A percentile compares a stretch with the other conserved stretches of the same genome.
phyloP scores from a whole-genome alignment of 2,329 filamentous ascomycete genomes.

The Cladosporium sp. region DNA sequence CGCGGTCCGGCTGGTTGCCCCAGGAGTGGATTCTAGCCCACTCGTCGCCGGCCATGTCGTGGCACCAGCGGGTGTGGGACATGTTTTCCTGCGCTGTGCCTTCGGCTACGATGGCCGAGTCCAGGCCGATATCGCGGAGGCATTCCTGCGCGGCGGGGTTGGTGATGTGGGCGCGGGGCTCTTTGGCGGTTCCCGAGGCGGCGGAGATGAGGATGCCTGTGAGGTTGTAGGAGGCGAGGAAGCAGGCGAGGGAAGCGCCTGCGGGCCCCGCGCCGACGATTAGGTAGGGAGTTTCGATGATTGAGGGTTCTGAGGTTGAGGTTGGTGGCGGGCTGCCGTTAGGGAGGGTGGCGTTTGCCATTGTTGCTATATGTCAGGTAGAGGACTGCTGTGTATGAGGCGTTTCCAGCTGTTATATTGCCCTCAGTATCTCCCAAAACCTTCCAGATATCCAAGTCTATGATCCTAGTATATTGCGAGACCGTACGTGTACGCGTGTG shows the following conservation, averaged over 20 bases:
- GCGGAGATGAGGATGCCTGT: conserved; percentile 52
- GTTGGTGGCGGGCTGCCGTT: conserved; percentile 1
- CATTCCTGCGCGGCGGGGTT: conserved; percentile 55
- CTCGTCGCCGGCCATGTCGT: conserved; percentile 43
- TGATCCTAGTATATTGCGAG: neutral
- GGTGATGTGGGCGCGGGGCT: conserved; percentile 58
- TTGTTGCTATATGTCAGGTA: neutral
- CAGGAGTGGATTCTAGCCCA: conserved; percentile 41
- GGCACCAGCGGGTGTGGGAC: conserved; percentile 42
- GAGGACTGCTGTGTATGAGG: neutral
- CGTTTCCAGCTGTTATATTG: neutral
- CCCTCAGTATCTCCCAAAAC: no score
- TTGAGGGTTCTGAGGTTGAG: neutral
- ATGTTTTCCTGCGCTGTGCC: conserved; percentile 34
- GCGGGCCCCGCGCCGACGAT: conserved; percentile 33
- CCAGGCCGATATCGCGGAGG: conserved; percentile 43
- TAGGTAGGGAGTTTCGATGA: conserved; percentile 27
- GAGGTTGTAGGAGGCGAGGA: conserved; percentile 33
- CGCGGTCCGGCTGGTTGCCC: conserved; percentile 38
- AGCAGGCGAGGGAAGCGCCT: conserved; percentile 31
- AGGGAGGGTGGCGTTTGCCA: neutral
- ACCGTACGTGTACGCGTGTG: neutral
- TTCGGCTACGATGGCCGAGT: conserved; percentile 32
- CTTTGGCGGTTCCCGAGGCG: conserved; percentile 49
- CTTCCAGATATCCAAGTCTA: no score